Evolutionary conservation across 2,329 filamentous ascomycete genomes (phyloP).

Genomic region (Aureobasidium sp.): DNA sequence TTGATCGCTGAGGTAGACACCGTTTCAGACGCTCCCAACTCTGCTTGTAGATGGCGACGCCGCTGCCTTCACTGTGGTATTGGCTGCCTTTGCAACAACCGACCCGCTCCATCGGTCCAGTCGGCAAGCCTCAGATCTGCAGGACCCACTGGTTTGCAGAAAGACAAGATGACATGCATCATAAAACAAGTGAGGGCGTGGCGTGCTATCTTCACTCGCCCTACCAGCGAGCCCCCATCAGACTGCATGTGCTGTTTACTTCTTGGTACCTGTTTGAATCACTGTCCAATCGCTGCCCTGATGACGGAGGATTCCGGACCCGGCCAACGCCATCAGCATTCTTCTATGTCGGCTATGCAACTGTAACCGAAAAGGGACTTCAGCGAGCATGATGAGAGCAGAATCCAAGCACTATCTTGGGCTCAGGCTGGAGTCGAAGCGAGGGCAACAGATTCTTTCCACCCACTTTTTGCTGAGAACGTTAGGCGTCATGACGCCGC

Average conservation of each 20-base stretch:
- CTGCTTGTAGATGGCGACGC: constrained; percentile 5
- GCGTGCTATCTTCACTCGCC: neutral
- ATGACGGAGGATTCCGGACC: neutral
- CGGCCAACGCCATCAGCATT: constrained; percentile 2
- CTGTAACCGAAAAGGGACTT: neutral
- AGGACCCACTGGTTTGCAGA: constrained; percentile 18
- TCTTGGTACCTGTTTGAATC: neutral
- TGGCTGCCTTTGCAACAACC: neutral
- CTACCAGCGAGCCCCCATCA: neutral
- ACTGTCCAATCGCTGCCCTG: neutral
- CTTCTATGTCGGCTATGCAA: constrained; percentile 1
- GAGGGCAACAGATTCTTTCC: neutral
- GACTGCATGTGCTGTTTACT: constrained; percentile 8
- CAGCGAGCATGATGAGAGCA: neutral
- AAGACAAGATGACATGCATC: constrained; percentile 13
- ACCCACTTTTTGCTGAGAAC: neutral
- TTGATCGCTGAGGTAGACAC: neutral
- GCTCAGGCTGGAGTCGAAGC: neutral
- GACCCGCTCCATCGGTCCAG: constrained; percentile 2
- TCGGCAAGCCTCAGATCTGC: constrained; percentile 10
- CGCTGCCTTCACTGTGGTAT: constrained; percentile 14
- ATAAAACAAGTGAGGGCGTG: neutral
- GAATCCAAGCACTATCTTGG: neutral
- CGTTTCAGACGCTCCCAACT: neutral
- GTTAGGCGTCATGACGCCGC: neutral